Base-by-base conservation (phyloP, 2,329 filamentous ascomycete genomes). In the Chaetomium sp. region DNA sequence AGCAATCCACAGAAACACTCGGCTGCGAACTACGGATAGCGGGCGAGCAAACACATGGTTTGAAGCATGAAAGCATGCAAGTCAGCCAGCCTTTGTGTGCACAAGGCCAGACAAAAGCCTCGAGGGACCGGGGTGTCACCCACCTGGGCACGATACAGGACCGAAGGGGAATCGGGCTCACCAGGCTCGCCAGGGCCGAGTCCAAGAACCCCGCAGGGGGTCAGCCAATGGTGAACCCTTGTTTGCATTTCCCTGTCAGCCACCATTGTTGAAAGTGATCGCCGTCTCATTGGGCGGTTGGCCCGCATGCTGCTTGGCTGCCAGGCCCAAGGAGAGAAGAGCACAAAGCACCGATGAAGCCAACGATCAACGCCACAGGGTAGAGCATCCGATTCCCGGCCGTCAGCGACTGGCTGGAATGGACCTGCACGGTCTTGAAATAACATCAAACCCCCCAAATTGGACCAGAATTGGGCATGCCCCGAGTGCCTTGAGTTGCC, bases 201-300 rank as follows among this genome's bases (percentile, higher is more conserved):
- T 21, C 13, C 27, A 33, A 49, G 56, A 23, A 62, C 66, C 66
- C 66, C 60, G 64, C 62, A 66, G 62, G 59, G 13, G 13, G 25
- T 35, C 31, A 33, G 19, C 64, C 62, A 57, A 63, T 63, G 49
- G 16, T 33, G 45, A 25, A 31, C 45, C 55, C 45, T 51, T 51
- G 59, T 33, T 33, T 27, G 42, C n/a, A 3, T 0, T 50, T 12
- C 42, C 25, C 13, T n/a, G 61, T 63, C 64, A 66, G 54, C 62
- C 57, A 64, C 45, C 61, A 57, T 56, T 27, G 56, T 23, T 38
- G 56, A 38, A 12, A 10, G 31, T n/a, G 49, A 51, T 54, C 33
- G 31, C 29, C 21, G 8, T 57, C 19, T 42, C 27, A 62, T 63
- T 63, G 63, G 63, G 51, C 38, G 60, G 55, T 25, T 38, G 45